Conservation (phyloP, 2,329 filamentous ascomycete species). For the Zymoseptoria passerinii region DNA sequence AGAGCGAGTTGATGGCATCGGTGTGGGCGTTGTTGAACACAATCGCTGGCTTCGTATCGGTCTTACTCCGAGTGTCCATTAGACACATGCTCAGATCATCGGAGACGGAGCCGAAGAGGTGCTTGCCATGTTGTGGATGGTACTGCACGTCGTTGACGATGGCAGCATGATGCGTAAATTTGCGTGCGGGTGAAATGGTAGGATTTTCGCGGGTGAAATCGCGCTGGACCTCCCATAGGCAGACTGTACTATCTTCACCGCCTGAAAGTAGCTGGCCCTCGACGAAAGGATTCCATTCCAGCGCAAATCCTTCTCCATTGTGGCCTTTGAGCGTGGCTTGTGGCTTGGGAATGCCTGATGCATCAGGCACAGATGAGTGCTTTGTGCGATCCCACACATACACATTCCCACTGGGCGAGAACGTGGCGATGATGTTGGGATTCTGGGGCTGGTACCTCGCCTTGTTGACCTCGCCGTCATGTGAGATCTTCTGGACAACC, state of each 20-base stretch:
- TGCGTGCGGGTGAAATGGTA: constrained; percentile 60
- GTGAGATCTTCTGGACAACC: constrained; percentile 91
- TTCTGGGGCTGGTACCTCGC: constrained; percentile 97
- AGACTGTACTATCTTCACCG: constrained; percentile 84
- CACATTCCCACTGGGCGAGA: constrained; percentile 78
- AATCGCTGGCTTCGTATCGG: constrained; percentile 43
- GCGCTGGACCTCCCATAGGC: constrained; percentile 77
- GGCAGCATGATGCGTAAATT: constrained; percentile 79
- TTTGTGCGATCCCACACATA: constrained; percentile 95
- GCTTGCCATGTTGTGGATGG: constrained; percentile 69
- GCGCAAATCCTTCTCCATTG: constrained; percentile 78
- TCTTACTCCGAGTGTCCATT: constrained; percentile 66
- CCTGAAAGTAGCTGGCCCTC: constrained; percentile 79
- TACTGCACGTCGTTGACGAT: constrained; percentile 97
- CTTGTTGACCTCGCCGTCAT: constrained; percentile 96
- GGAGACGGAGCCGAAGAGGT: constrained; percentile 85
- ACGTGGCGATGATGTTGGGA: constrained; percentile 88
- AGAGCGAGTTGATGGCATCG: constrained; percentile 91
- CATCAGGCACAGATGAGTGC: constrained; percentile 65
- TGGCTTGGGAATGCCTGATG: constrained; percentile 55
- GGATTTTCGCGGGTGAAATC: constrained; percentile 63
- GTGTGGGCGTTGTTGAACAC: constrained; percentile 70
- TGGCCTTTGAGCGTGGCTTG: constrained; percentile 83
- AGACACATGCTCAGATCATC: constrained; percentile 92
- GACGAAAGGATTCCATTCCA: constrained; percentile 83